Evolutionary conservation across 805 yeast genomes (phyloP), one percentile per base, ranked within the genome.

Genomic region (Kluyveromyces wickerhamii): DNA sequence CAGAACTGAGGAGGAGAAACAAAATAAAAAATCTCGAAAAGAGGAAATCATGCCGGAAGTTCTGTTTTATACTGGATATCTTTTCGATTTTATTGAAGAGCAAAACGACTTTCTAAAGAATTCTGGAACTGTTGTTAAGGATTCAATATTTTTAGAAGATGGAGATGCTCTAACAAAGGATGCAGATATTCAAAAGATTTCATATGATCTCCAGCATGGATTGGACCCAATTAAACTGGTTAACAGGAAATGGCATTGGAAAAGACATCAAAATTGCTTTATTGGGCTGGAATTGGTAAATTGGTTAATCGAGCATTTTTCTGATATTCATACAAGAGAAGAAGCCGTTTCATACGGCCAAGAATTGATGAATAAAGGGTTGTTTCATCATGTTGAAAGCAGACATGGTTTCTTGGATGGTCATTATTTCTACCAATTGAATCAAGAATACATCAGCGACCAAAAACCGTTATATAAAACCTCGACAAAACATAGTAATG

Each of bases 221-320:
- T 65, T 69, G 1, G 66, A 69, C 29, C 88, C 87, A 7, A 59
- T 89, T 6, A 67, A 66, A 14, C 64, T 92, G 23, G 77, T 72
- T 1, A 95, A 86, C 47, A 67, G 96, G 45, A 72, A 79, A 21
- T 89, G 98, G 98, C 97, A 89, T 56, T 76, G 88, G 74, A 77
- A 77, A 42, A 63, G 72, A 4, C 94, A 85, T 52, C 65, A 69
- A 18, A 73, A 80, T 42, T 82, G 94, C 58, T 86, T 89, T 51
- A 55, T 85, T 16, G 97, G 97, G 0, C 74, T 78, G 42, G 95
- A 86, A 35, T 65, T 86, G 41, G 96, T 87, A 0, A 72, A 75
- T 21, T 89, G 97, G 96, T 54, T 89, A 36, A 64, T 82, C 20
- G 81, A 82, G 41, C 74, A 77, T 39, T 81, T 87, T 50, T 74